Percentiles rank a stretch among this genome's conserved stretches.
Evolutionary conservation across 495 filamentous ascomycete genomes (phyloP).

Genomic region (Rusavskia elegans): DNA sequence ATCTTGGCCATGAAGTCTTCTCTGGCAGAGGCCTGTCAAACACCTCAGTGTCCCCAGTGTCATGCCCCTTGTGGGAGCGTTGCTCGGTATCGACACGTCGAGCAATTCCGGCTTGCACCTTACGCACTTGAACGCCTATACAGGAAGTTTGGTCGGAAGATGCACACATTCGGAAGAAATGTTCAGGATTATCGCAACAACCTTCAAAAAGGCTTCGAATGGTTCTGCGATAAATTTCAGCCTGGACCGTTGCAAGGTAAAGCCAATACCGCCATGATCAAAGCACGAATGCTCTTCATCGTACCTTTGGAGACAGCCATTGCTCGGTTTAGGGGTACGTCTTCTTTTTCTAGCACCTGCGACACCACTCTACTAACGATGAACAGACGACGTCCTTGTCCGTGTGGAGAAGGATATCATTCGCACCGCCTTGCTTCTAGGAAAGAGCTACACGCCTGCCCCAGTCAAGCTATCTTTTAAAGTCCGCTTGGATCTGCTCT

Average conservation of each 20-base stretch:
- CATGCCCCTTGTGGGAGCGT: slow-evolving; percentile 2
- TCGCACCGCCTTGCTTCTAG: slow-evolving; percentile 1
- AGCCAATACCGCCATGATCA: slow-evolving; percentile 5
- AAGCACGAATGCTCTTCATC: slow-evolving; percentile 5
- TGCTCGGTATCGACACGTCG: slow-evolving; percentile 6
- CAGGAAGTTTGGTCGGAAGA: slow-evolving; percentile 5
- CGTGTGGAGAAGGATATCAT: slow-evolving; percentile 7
- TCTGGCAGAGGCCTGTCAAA: background rate
- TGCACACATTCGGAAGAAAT: slow-evolving; percentile 3
- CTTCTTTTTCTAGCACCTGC: too few species aligned
- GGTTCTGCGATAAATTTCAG: slow-evolving; percentile 2
- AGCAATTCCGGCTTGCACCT: slow-evolving; percentile 2
- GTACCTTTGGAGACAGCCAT: slow-evolving; percentile 2
- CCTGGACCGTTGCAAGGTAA: slow-evolving; percentile 9
- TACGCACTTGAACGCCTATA: slow-evolving; percentile 6
- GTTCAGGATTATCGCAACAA: background rate
- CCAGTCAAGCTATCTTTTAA: slow-evolving; percentile 1
- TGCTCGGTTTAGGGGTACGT: slow-evolving; percentile 6
- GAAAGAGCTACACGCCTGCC: background rate
- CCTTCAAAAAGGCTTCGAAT: slow-evolving; percentile 3
- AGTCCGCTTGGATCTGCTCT: slow-evolving; percentile 6
- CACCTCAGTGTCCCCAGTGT: slow-evolving; percentile 6
- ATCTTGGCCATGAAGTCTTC: background rate
- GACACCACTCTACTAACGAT: background rate
- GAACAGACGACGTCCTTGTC: slow-evolving; percentile 4